phyloP scores from a whole-genome alignment of 78 protist species.

The Thecamonas trahens region DNA sequence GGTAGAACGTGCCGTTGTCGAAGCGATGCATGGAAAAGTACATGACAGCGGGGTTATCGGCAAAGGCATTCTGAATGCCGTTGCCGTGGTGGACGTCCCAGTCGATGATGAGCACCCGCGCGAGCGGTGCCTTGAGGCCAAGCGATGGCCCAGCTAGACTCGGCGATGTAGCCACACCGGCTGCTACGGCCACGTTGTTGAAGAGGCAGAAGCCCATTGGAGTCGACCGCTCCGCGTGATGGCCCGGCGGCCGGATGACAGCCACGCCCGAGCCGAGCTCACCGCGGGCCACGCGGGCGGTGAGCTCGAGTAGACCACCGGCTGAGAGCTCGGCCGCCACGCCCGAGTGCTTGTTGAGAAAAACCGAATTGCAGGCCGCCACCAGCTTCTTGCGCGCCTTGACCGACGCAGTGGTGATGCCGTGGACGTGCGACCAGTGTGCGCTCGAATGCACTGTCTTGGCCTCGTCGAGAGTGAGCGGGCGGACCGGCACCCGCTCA shows the following conservation, averaged over 20 bases:
- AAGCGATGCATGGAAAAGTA: slow-evolving; percentile 26
- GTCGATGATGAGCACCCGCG: slow-evolving; percentile 33
- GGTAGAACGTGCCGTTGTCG: slow-evolving; percentile 12
- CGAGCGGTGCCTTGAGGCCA: background rate
- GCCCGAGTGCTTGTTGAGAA: no score
- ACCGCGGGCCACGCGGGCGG: slow-evolving; percentile 10
- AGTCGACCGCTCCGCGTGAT: slow-evolving; percentile 25
- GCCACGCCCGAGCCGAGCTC: slow-evolving; percentile 41
- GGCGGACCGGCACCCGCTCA: no score
- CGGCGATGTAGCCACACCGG: slow-evolving; percentile 8
- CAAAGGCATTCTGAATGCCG: slow-evolving; percentile 47
- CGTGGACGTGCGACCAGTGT: no score
- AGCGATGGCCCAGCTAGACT: no score
- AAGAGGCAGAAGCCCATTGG: slow-evolving; percentile 51
- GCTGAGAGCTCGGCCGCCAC: no score
- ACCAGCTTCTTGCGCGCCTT: no score
- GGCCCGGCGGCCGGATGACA: slow-evolving; percentile 60
- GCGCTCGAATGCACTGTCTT: no score
- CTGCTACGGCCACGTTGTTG: slow-evolving; percentile 39
- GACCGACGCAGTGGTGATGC: no score
- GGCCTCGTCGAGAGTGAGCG: no score
- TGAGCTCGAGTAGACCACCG: slow-evolving; percentile 3
- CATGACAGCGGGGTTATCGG: slow-evolving; percentile 16
- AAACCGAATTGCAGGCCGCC: no score
- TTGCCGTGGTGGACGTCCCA: slow-evolving; percentile 40